Evolutionary conservation across 2,329 filamentous ascomycete species (phyloP).

Genomic region (Epichloe scottii): DNA sequence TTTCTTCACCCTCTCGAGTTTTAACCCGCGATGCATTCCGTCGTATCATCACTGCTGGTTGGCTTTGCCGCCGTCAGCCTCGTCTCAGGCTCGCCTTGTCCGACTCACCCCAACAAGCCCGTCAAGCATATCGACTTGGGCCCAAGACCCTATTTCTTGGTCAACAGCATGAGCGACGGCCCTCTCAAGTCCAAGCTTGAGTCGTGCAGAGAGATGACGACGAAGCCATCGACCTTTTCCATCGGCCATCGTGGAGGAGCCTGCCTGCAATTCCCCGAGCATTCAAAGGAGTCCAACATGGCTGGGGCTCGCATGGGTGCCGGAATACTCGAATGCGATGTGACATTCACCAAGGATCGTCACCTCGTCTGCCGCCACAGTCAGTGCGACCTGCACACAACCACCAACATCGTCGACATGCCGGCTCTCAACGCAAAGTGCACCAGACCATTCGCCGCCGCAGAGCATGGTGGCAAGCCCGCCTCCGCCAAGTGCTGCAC

Average conservation of each 20-base stretch:
- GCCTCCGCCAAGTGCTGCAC: constrained; percentile 59
- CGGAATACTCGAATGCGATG: constrained; percentile 55
- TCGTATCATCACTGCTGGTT: constrained; percentile 15
- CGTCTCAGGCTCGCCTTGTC: constrained; percentile 16
- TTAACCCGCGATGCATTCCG: constrained; percentile 19
- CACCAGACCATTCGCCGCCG: constrained; percentile 46
- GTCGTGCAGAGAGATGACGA: constrained; percentile 41
- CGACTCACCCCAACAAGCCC: constrained; percentile 17
- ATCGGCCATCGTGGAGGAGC: constrained; percentile 52
- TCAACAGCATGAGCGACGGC: constrained; percentile 49
- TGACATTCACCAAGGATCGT: constrained; percentile 51
- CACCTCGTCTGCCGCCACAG: constrained; percentile 57
- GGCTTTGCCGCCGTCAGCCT: constrained; percentile 18
- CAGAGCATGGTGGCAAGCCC: constrained; percentile 21
- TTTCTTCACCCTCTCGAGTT: too few relatives aligned
- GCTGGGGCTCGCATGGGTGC: constrained; percentile 56
- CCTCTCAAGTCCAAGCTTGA: constrained; percentile 46
- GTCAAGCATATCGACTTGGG: constrained; percentile 44
- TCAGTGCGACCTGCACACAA: constrained; percentile 56
- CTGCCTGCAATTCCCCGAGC: constrained; percentile 51
- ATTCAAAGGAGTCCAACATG: constrained; percentile 44
- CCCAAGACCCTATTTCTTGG: constrained; percentile 50
- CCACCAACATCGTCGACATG: constrained; percentile 51
- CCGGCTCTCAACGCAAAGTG: constrained; percentile 54
- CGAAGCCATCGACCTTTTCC: constrained; percentile 40